Percentiles rank a stretch among this genome's conserved stretches.
These are phyloP conservation scores for Penicillium sp. DNA, from an alignment of 2,329 filamentous ascomycete genomes.

Conservation along the genomic window DNA sequence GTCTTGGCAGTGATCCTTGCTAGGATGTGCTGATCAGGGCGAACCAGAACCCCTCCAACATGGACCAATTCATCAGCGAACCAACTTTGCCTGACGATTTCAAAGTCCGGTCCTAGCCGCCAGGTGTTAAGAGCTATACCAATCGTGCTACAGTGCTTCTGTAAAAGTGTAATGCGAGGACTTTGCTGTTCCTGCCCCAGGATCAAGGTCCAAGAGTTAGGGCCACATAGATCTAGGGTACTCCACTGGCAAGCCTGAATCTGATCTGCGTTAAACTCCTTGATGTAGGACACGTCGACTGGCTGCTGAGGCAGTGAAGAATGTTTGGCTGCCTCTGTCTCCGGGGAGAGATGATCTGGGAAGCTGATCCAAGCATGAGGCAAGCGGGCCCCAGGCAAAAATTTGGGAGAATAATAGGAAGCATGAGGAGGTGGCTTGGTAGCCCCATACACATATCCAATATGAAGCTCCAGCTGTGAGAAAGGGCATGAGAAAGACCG, in stretches of 20 bases:
- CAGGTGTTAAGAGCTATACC: not conserved
- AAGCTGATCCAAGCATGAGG: slow-evolving; percentile 43
- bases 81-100: not conserved
- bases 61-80: slow-evolving; percentile 19
- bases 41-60: slow-evolving; percentile 31
- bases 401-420: slow-evolving; percentile 40
- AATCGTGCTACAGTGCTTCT: not conserved
- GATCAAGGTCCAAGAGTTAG: slow-evolving; percentile 34
- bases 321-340: not conserved
- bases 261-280: slow-evolving; percentile 29
- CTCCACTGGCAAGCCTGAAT: slow-evolving; percentile 31
- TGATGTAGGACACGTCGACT: slow-evolving; percentile 37
- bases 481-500: not conserved
- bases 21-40: slow-evolving; percentile 44
- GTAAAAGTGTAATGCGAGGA: not conserved
- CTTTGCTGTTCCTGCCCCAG: slow-evolving; percentile 11
- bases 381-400: slow-evolving; percentile 39
- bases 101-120: not conserved
- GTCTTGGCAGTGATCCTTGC: not conserved
- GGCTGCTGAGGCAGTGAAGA: not conserved
- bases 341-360: not conserved
- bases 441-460: slow-evolving; percentile 46
- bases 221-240: slow-evolving; percentile 38
- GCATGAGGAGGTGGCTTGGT: slow-evolving; percentile 35
- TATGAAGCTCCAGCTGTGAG: slow-evolving; percentile 39